These are phyloP conservation scores for Sporisorium exsertum DNA, from an alignment of 1,284 basidiomycete genomes.

Conservation along the genomic window DNA sequence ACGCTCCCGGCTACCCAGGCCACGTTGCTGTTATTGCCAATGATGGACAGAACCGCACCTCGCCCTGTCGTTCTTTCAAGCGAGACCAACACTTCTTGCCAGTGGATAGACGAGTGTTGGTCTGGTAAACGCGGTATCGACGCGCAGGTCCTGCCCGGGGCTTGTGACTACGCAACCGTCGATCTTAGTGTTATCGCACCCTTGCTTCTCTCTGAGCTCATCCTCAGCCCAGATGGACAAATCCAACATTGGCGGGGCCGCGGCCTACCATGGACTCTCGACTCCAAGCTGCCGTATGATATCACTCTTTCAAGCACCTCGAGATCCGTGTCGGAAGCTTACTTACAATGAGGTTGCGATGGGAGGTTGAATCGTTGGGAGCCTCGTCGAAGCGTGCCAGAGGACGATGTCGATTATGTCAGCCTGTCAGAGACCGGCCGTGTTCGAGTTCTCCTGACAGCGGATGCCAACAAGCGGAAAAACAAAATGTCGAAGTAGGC, in stretches of 20 bases:
- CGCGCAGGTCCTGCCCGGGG: not conserved
- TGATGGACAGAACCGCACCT: constrained; percentile 1
- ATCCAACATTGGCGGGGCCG: no score
- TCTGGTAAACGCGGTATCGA: not conserved
- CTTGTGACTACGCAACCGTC: not conserved
- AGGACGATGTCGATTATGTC: not conserved
- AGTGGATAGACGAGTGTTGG: not conserved
- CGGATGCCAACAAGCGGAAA: not conserved
- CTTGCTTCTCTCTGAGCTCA: not conserved
- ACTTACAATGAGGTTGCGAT: not conserved
- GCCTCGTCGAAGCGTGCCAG: not conserved
- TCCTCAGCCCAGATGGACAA: no score
- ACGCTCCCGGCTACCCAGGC: not conserved
- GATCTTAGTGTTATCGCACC: not conserved
- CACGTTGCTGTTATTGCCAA: constrained; percentile 8
- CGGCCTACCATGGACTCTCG: no score
- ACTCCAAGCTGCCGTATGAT: not conserved
- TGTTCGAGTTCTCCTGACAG: not conserved
- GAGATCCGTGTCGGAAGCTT: not conserved
- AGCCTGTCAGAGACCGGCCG: not conserved
- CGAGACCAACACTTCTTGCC: constrained; percentile 3
- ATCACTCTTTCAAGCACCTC: not conserved
- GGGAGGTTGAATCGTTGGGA: not conserved
- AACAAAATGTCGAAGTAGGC: not conserved
- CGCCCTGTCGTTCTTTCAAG: not conserved